Evolutionary conservation across 2,329 filamentous ascomycete genomes (phyloP).

Genomic region (Aspergillus aculeatinus): DNA sequence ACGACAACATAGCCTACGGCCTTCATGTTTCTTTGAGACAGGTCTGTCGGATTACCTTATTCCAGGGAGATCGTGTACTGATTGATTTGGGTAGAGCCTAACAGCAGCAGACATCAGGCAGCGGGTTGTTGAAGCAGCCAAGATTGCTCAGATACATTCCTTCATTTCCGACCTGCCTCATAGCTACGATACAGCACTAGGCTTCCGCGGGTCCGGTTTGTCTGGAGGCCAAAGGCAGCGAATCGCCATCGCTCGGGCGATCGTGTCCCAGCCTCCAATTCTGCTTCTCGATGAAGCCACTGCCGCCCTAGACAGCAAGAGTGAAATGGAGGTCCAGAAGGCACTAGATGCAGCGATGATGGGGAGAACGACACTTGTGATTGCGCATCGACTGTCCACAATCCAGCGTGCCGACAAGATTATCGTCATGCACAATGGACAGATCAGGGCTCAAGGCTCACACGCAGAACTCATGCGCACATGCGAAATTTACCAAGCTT

Average conservation of each 20-base stretch:
- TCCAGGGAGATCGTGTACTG: neutral
- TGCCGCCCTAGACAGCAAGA: slow-evolving; percentile 79
- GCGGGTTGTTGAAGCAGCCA: slow-evolving; percentile 14
- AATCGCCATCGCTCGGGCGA: slow-evolving; percentile 77
- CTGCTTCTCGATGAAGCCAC: slow-evolving; percentile 89
- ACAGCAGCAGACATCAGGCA: slow-evolving; percentile 39
- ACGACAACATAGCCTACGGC: slow-evolving; percentile 67
- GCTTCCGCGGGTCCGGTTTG: slow-evolving; percentile 76
- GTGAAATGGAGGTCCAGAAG: slow-evolving; percentile 79
- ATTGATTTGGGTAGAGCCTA: slow-evolving; percentile 41
- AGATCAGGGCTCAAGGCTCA: slow-evolving; percentile 45
- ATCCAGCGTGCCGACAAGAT: slow-evolving; percentile 46
- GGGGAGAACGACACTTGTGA: slow-evolving; percentile 42
- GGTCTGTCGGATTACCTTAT: neutral
- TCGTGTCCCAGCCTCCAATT: slow-evolving; percentile 77
- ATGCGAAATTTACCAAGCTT: neutral
- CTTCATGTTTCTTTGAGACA: slow-evolving; percentile 31
- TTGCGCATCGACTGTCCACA: slow-evolving; percentile 47
- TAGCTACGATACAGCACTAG: slow-evolving; percentile 81
- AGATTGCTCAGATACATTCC: slow-evolving; percentile 64
- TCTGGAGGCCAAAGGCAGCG: slow-evolving; percentile 92
- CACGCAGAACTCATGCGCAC: slow-evolving; percentile 39
- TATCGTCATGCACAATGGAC: slow-evolving; percentile 42
- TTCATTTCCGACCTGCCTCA: slow-evolving; percentile 74
- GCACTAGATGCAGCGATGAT: slow-evolving; percentile 72